Evolutionary conservation across 768 basidiomycete species (phyloP).

Genomic region (Asterophora lycoperdoides): DNA sequence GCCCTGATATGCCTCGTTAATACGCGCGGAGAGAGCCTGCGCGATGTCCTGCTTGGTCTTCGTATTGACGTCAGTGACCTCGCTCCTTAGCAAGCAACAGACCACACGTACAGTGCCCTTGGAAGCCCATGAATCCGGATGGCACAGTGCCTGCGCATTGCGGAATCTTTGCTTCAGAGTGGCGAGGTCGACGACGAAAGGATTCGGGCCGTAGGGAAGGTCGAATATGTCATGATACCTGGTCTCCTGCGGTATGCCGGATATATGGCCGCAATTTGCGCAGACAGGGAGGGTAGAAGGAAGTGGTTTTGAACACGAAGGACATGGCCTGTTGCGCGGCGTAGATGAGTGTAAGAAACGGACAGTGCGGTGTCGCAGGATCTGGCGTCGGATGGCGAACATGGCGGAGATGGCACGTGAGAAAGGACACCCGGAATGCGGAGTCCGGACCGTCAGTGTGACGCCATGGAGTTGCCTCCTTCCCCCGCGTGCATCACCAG

Average conservation of each 20-base stretch:
- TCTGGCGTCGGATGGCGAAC: conserved; percentile 11
- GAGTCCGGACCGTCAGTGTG: background rate
- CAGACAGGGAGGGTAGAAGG: conserved; percentile 73
- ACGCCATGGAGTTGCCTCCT: conserved; percentile 23
- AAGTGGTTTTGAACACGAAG: conserved; percentile 57
- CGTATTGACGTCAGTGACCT: conserved; percentile 6
- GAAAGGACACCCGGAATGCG: too few species aligned
- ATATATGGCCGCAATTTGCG: conserved; percentile 64
- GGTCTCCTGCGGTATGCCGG: conserved; percentile 47
- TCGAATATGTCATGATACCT: conserved; percentile 69
- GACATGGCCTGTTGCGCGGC: conserved; percentile 37
- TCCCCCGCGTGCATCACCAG: conserved; percentile 36
- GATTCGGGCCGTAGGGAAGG: conserved; percentile 57
- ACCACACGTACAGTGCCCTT: conserved; percentile 49
- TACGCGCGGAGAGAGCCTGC: conserved; percentile 60
- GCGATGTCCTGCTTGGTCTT: conserved; percentile 60
- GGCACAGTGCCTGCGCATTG: conserved; percentile 68
- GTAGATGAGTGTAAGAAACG: conserved; percentile 10
- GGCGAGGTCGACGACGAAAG: conserved; percentile 62
- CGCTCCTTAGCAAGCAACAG: background rate
- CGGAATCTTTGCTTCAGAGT: conserved; percentile 65
- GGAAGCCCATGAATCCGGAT: conserved; percentile 84
- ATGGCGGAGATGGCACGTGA: conserved; percentile 4
- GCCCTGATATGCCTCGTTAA: conserved; percentile 81
- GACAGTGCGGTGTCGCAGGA: conserved; percentile 5